Evolutionary conservation across 345 rosid species (phyloP).

Genomic region (Euphorbia lathyris): DNA sequence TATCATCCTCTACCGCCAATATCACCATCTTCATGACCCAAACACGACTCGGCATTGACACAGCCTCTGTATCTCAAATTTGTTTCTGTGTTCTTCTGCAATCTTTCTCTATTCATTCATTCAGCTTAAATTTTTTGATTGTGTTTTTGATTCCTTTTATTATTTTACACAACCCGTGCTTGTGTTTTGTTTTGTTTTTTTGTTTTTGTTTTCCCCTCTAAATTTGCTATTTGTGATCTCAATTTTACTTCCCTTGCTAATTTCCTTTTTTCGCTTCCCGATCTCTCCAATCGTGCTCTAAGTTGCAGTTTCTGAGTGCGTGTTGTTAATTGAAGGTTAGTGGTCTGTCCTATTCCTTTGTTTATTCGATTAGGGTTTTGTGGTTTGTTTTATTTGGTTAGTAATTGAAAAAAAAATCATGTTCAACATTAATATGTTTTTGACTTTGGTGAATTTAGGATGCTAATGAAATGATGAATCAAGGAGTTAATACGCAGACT

Average conservation of each 20-base stretch:
- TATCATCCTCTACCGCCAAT: constrained; percentile 1
- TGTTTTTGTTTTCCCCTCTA: background rate
- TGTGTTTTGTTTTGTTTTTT: background rate
- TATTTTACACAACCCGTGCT: background rate
- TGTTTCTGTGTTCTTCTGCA: background rate
- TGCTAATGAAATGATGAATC: constrained; percentile 67
- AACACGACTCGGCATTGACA: constrained; percentile 2
- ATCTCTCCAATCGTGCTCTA: constrained; percentile 5
- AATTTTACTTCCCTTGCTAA: constrained; percentile 4
- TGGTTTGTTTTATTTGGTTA: background rate
- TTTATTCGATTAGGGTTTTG: constrained; percentile 31
- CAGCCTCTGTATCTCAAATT: background rate
- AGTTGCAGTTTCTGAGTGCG: background rate
- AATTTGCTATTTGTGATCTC: constrained; percentile 19
- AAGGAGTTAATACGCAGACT: constrained; percentile 59
- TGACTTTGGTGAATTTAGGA: constrained; percentile 32
- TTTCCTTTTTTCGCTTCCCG: constrained; percentile 9
- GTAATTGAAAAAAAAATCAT: background rate
- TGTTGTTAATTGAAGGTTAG: constrained; percentile 16
- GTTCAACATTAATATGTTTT: background rate
- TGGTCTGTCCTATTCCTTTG: background rate
- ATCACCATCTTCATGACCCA: background rate
- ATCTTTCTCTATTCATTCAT: background rate
- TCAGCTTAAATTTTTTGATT: background rate
- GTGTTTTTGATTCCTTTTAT: background rate